Percentiles rank a stretch among this genome's conserved stretches.
phyloP scores from a whole-genome alignment of 306 rosid genomes.

The Vigna mungo region DNA sequence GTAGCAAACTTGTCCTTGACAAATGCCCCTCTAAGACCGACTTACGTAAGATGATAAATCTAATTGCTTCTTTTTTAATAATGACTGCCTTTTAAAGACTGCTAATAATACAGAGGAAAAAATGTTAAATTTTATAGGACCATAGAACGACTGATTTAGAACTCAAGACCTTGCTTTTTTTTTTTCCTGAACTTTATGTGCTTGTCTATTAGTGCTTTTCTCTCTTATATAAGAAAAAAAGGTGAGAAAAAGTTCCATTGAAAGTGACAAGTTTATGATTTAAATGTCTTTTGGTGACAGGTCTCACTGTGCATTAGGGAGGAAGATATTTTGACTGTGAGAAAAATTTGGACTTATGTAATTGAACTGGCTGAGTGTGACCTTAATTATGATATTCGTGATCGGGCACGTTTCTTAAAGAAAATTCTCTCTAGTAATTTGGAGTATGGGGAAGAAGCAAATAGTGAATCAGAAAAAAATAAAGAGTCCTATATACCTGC shows the following conservation, averaged over 20 bases:
- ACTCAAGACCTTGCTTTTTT: slow-evolving; percentile 20
- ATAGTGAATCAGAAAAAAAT: slow-evolving; percentile 42
- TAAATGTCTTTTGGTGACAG: slow-evolving; percentile 55
- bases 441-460: slow-evolving; percentile 54
- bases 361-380: slow-evolving; percentile 86
- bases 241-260: background rate
- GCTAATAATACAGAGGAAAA: background rate
- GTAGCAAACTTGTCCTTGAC: background rate
- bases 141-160: background rate
- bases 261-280: slow-evolving; percentile 29
- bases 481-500: slow-evolving; percentile 64
- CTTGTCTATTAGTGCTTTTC: slow-evolving; percentile 7
- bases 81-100: slow-evolving; percentile 4
- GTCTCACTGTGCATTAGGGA: slow-evolving; percentile 64
- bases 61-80: slow-evolving; percentile 12
- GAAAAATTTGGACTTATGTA: slow-evolving; percentile 67
- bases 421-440: slow-evolving; percentile 64
- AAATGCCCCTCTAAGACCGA: background rate
- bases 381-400: slow-evolving; percentile 84
- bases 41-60: slow-evolving; percentile 1
- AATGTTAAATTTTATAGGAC: background rate
- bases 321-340: slow-evolving; percentile 58
- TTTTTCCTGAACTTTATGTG: slow-evolving; percentile 26
- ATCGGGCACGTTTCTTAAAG: slow-evolving; percentile 74
- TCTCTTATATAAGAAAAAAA: slow-evolving; percentile 5